Conservation (phyloP, 2,329 filamentous ascomycete genomes). For the Alternaria gansuensis region DNA sequence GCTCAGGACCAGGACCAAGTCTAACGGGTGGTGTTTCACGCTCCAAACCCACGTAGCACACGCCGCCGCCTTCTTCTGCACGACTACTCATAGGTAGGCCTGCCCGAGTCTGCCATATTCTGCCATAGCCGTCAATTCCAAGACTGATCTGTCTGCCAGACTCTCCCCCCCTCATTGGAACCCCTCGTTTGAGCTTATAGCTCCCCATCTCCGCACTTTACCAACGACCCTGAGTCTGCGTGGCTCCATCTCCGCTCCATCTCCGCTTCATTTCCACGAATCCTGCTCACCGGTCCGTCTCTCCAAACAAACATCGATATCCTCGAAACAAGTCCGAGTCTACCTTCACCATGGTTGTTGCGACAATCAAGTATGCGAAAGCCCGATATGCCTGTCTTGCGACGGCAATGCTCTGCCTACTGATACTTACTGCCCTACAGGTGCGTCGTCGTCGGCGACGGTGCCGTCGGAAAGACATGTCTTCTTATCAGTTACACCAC, state of each 20-base stretch:
- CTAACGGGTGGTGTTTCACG: constrained; percentile 54
- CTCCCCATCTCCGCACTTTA: constrained; percentile 7
- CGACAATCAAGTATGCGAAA: constrained; percentile 54
- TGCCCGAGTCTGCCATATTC: constrained; percentile 30
- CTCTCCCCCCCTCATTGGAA: constrained; percentile 43
- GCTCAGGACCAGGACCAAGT: constrained; percentile 45
- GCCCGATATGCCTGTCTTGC: constrained; percentile 7
- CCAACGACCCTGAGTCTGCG: constrained; percentile 1
- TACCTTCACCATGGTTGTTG: constrained; percentile 50
- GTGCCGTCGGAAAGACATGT: constrained; percentile 99
- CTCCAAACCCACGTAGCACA: constrained; percentile 49
- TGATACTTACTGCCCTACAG: constrained; percentile 59
- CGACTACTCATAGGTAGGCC: constrained; percentile 45
- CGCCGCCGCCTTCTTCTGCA: constrained; percentile 41
- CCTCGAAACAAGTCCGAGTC: constrained; percentile 11
- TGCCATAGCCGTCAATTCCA: constrained; percentile 30
- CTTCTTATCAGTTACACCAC: constrained; percentile 99
- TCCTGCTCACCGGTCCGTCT: constrained; percentile 24
- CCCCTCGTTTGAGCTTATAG: constrained; percentile 49
- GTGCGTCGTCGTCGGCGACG: constrained; percentile 98
- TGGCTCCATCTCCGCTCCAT: constrained; percentile 23
- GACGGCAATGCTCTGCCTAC: constrained; percentile 5
- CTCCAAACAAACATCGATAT: constrained; percentile 26
- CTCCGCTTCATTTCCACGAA: constrained; percentile 25
- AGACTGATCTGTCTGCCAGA: constrained; percentile 43